Evolutionary conservation across 768 basidiomycete genomes (phyloP), one percentile per base, ranked within the genome.

Genomic region (Phanerochaete sordida): DNA sequence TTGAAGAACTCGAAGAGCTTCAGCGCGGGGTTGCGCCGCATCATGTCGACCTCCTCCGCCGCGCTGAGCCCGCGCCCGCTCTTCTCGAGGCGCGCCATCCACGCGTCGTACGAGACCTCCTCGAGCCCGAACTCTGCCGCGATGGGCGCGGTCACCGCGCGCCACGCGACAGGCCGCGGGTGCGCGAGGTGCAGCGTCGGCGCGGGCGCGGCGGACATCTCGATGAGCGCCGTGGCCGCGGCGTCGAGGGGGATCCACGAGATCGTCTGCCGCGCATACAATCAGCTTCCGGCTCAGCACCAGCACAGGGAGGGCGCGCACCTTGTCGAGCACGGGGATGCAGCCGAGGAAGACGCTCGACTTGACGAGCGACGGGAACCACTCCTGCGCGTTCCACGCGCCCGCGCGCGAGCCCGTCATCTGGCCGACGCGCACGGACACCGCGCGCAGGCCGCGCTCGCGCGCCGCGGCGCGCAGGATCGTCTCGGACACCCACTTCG

Each of bases 361-460:
- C 37, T 28, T 30, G 64, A 77, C 69, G 33, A 78, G 62, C 27
- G 65, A 60, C 6, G 77, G 78, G n/a, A 77, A 60, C 69, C 71
- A 76, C 39, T 78, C 74, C 23, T 64, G 58, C 31, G 68, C 64
- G 30, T 77, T 75, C 79, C 78, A 78, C 27, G 67, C 68, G 0
- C 79, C 79, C 54, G 73, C 74, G 0, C 44, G 37, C 16, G 69
- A 70, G 7, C 78, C 74, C 13, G 68, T 66, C 0, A 80, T 64
- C 55, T 76, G 76, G 4, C 79, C 77, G 0, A 76, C 65, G 49
- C 79, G 76, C 37, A 78, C 45, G 11, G 69, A 62, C 28, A 74
- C 66, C 1, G 70, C 64, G 43, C 33, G 66, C 56, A 63, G 65
- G 21, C 64, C 52, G 11, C 71, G 69, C 35, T 59, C 31, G 31